Evolutionary conservation across 2,329 filamentous ascomycete species (phyloP).

Genomic region (Paecilomyces formosus): DNA sequence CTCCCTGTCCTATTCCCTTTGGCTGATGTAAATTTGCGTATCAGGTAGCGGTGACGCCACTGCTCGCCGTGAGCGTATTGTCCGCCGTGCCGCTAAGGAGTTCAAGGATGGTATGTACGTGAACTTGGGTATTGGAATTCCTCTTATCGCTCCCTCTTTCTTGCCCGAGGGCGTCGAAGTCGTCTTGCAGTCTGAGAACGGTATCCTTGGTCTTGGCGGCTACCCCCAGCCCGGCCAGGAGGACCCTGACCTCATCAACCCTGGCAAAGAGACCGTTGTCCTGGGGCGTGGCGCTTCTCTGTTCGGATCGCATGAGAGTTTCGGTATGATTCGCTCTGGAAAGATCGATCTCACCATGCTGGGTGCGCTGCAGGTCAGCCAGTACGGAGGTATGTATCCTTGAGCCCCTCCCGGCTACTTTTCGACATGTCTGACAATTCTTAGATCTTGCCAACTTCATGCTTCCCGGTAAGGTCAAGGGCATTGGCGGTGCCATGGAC

Average conservation of each 20-base stretch:
- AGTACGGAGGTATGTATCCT: constrained; percentile 45
- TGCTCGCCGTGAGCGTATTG: constrained; percentile 73
- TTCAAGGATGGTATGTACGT: constrained; percentile 45
- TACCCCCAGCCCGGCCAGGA: constrained; percentile 64
- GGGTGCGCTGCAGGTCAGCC: constrained; percentile 73
- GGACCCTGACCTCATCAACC: constrained; percentile 76
- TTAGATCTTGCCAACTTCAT: constrained; percentile 78
- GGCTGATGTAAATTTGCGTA: constrained; percentile 18
- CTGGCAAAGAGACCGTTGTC: constrained; percentile 82
- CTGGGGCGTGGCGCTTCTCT: constrained; percentile 66
- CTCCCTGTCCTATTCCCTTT: not conserved
- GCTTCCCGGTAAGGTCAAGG: constrained; percentile 76
- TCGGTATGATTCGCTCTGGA: constrained; percentile 80
- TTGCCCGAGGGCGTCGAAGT: constrained; percentile 63
- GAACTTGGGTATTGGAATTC: constrained; percentile 78
- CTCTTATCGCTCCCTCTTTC: constrained; percentile 71
- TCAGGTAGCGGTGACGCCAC: constrained; percentile 50
- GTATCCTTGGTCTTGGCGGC: constrained; percentile 72
- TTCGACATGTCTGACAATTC: constrained; percentile 4
- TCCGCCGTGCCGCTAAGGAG: constrained; percentile 65
- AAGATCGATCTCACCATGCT: constrained; percentile 80
- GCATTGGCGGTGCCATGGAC: constrained; percentile 71
- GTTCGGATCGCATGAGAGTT: constrained; percentile 75
- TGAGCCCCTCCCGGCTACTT: not conserved
- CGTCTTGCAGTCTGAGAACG: constrained; percentile 81